A percentile compares a stretch with the other conserved stretches of the same genome.
These are phyloP conservation scores for Colletotrichum karsti DNA, from an alignment of 2,329 filamentous ascomycete genomes.

Conservation along the genomic window DNA sequence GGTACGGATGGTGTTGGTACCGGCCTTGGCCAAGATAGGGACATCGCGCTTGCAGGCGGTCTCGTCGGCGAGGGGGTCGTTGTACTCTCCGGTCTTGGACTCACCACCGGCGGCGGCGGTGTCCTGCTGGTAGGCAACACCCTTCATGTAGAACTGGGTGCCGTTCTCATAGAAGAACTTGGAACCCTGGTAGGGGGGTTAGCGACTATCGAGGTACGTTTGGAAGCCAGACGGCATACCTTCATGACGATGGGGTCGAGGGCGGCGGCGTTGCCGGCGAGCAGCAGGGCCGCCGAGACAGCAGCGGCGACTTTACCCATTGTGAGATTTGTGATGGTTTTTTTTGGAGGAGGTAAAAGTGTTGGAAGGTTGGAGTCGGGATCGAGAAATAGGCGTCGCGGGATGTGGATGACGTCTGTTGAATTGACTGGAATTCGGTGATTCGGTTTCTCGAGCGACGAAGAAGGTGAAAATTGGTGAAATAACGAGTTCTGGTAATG, in stretches of 20 bases:
- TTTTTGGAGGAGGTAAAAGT: neutral
- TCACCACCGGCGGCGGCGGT: constrained; percentile 63
- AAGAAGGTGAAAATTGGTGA: neutral
- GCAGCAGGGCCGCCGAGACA: constrained; percentile 49
- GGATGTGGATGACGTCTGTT: neutral
- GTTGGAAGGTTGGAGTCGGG: neutral
- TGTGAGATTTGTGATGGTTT: neutral
- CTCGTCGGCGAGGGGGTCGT: constrained; percentile 82
- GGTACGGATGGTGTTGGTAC: constrained; percentile 93
- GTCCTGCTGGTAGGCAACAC: constrained; percentile 95
- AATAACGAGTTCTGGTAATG: constrained; percentile 27
- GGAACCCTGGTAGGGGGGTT: constrained; percentile 61
- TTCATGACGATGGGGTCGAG: constrained; percentile 74
- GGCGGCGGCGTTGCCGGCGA: constrained; percentile 50
- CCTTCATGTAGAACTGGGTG: constrained; percentile 80
- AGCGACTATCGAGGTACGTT: neutral
- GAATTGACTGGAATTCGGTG: neutral
- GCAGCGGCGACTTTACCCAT: constrained; percentile 28
- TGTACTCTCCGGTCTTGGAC: constrained; percentile 65
- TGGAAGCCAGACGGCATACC: constrained; percentile 48
- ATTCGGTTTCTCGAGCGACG: neutral
- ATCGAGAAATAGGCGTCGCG: neutral
- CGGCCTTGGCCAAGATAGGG: constrained; percentile 78
- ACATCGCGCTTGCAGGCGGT: constrained; percentile 84
- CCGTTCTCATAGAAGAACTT: constrained; percentile 90